phyloP scores from a whole-genome alignment of 2,329 filamentous ascomycete genomes.

The Colletotrichum sp. region DNA sequence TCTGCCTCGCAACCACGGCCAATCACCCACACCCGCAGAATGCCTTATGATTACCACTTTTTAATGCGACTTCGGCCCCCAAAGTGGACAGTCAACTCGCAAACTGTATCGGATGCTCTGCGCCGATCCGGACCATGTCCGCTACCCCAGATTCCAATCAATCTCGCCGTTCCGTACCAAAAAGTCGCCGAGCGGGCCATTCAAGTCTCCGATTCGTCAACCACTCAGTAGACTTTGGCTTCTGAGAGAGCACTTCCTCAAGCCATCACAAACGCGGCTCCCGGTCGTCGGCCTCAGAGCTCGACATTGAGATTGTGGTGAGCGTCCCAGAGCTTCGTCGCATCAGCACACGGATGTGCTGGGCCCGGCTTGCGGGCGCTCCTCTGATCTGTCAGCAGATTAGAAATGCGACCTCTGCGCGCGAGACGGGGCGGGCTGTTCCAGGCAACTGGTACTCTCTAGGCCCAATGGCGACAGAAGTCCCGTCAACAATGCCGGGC shows the following conservation, averaged over 20 bases:
- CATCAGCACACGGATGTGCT: neutral
- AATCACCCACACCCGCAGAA: neutral
- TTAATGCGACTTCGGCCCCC: neutral
- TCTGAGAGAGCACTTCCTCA: neutral
- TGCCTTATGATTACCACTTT: neutral
- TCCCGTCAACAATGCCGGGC: neutral
- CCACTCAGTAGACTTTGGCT: neutral
- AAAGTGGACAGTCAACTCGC: neutral
- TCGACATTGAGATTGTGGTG: neutral
- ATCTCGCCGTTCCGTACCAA: neutral
- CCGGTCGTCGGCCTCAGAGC: neutral
- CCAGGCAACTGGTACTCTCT: neutral
- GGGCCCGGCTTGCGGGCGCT: neutral
- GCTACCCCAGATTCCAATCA: slow-evolving; percentile 1
- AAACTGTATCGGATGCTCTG: neutral
- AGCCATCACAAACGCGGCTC: neutral
- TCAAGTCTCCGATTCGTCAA: neutral
- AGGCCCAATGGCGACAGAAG: neutral
- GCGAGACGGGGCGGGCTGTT: neutral
- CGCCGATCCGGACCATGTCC: neutral
- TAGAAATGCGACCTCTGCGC: neutral
- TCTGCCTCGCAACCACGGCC: neutral
- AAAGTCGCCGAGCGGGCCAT: slow-evolving; percentile 1
- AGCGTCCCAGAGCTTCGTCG: neutral
- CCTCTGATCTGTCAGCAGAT: neutral